Conservation (phyloP, 306 rosid species). For the Sicyos edulis region DNA sequence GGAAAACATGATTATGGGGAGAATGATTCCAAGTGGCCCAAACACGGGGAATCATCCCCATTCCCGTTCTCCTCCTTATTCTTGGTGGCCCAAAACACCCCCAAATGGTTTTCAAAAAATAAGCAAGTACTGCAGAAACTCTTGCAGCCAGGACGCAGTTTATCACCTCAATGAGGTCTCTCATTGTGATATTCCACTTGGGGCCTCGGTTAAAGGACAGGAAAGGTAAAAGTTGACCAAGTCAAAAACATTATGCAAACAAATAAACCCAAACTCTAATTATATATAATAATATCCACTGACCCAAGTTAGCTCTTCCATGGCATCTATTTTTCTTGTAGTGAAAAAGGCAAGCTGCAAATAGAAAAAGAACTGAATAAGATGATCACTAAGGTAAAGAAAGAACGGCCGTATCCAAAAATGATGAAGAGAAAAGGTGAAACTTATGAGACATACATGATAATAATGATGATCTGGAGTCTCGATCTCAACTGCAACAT, state of each 20-base stretch:
- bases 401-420: slow-evolving; percentile 13
- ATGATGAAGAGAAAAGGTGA: slow-evolving; percentile 18
- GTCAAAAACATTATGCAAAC: slow-evolving; percentile 18
- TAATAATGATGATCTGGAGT: slow-evolving; percentile 60
- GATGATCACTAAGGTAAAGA: slow-evolving; percentile 19
- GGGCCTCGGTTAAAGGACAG: background rate
- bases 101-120: no score
- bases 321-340: slow-evolving; percentile 60
- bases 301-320: slow-evolving; percentile 95
- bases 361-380: slow-evolving; percentile 23
- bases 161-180: background rate
- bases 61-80: no score
- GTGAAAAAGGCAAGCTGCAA: slow-evolving; percentile 89
- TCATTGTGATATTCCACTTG: background rate
- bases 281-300: slow-evolving; percentile 28
- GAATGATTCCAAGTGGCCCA: no score
- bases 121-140: background rate
- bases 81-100: no score
- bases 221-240: background rate
- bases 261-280: slow-evolving; percentile 24
- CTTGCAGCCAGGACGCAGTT: background rate
- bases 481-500: slow-evolving; percentile 82
- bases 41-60: no score
- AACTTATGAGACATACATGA: slow-evolving; percentile 43
- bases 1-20: no score